These are phyloP conservation scores for Serendipita sp. DNA, from an alignment of 768 basidiomycete genomes.

Conservation along the genomic window DNA sequence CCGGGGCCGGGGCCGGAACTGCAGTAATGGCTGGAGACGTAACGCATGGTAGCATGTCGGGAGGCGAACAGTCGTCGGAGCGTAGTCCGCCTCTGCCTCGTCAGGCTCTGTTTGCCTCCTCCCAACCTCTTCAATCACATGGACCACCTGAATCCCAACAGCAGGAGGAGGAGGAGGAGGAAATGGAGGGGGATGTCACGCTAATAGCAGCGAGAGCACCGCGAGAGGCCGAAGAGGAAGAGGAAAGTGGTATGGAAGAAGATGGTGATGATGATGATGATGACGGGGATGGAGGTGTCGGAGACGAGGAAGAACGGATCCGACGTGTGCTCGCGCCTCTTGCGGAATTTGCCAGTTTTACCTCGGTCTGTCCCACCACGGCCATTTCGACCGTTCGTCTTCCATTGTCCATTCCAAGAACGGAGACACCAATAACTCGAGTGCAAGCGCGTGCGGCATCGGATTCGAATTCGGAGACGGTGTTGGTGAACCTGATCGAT, in stretches of 20 bases:
- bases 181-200: too few species aligned
- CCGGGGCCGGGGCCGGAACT: too few species aligned
- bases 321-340: not conserved
- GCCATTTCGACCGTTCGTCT: not conserved
- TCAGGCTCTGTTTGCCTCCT: too few species aligned
- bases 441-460: too few species aligned
- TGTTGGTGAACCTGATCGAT: not conserved
- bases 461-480: not conserved
- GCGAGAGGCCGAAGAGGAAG: not conserved
- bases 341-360: not conserved
- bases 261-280: not conserved
- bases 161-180: too few species aligned
- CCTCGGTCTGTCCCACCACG: not conserved
- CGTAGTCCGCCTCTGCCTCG: too few species aligned
- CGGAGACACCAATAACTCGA: too few species aligned
- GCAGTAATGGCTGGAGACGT: too few species aligned
- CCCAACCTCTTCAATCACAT: too few species aligned
- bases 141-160: too few species aligned
- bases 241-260: not conserved
- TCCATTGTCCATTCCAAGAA: not conserved
- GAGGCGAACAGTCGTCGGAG: too few species aligned
- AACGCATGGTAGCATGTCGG: too few species aligned
- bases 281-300: not conserved
- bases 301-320: slow-evolving; percentile 1
- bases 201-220: not conserved